These are phyloP conservation scores for Blastocladiella emersonii DNA, from an alignment of 371 early-diverging fungal genomes.

Conservation along the genomic window DNA sequence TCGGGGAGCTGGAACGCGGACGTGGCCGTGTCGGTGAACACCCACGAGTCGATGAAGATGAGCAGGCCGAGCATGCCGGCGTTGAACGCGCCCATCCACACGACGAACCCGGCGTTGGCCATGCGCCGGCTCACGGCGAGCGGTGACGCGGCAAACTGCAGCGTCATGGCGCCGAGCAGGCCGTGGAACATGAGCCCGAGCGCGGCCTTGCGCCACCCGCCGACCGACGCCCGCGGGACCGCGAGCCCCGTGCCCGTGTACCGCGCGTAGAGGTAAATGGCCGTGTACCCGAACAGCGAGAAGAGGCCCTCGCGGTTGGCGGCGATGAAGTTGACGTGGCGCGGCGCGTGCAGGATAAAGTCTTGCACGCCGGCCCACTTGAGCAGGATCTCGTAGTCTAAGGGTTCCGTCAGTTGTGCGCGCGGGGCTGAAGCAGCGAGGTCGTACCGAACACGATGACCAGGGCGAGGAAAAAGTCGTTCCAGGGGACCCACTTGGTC, in stretches of 20 bases:
- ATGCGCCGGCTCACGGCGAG: slow-evolving; percentile 36
- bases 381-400: neutral
- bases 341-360: slow-evolving; percentile 64
- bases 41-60: slow-evolving; percentile 30
- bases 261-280: slow-evolving; percentile 57
- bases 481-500: slow-evolving; percentile 19
- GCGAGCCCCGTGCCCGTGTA: slow-evolving; percentile 23
- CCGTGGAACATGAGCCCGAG: neutral
- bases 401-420: no score
- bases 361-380: slow-evolving; percentile 32
- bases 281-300: slow-evolving; percentile 65
- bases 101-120: slow-evolving; percentile 61
- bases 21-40: neutral
- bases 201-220: slow-evolving; percentile 14
- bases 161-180: slow-evolving; percentile 21
- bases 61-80: slow-evolving; percentile 34
- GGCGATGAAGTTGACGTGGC: slow-evolving; percentile 56
- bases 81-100: slow-evolving; percentile 59
- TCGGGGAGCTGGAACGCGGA: slow-evolving; percentile 12
- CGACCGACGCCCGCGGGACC: slow-evolving; percentile 19
- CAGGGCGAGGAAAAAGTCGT: slow-evolving; percentile 24
- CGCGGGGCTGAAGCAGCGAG: neutral
- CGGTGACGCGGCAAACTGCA: slow-evolving; percentile 15
- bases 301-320: slow-evolving; percentile 86
- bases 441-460: slow-evolving; percentile 29